Percentiles rank a stretch among this genome's conserved stretches.
Evolutionary conservation across 2,329 filamentous ascomycete genomes (phyloP).

Genomic region (Ceratocystis colombiana): DNA sequence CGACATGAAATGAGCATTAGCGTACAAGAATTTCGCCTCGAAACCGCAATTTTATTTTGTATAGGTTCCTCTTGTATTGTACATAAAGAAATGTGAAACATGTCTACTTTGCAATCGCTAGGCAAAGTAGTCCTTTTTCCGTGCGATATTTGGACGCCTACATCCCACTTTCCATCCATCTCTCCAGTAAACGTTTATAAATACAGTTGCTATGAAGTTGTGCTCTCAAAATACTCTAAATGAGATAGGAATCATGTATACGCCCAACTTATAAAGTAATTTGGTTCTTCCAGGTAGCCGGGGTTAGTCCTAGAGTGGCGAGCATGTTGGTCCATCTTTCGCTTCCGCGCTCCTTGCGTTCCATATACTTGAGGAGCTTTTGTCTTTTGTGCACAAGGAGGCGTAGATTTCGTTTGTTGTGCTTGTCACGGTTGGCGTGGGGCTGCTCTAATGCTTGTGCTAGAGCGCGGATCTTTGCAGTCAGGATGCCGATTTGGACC

Average conservation of each 20-base stretch:
- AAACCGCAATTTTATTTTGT: not conserved
- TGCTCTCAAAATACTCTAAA: not conserved
- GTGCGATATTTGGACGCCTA: not conserved
- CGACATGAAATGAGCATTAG: too few relatives aligned
- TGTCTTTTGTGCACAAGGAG: slow-evolving; percentile 80
- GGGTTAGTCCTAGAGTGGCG: slow-evolving; percentile 71
- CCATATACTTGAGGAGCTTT: slow-evolving; percentile 77
- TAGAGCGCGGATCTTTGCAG: slow-evolving; percentile 79
- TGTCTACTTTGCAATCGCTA: slow-evolving; percentile 21
- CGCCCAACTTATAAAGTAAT: slow-evolving; percentile 55
- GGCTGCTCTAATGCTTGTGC: slow-evolving; percentile 59
- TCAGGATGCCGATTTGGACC: slow-evolving; percentile 95
- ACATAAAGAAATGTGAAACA: slow-evolving; percentile 23
- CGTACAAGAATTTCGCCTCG: not conserved
- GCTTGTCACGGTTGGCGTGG: slow-evolving; percentile 71
- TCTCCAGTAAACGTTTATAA: slow-evolving; percentile 21
- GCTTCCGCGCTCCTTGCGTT: slow-evolving; percentile 81
- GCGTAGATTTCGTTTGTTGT: slow-evolving; percentile 84
- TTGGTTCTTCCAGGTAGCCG: slow-evolving; percentile 83
- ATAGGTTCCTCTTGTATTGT: slow-evolving; percentile 16
- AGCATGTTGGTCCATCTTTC: slow-evolving; percentile 82
- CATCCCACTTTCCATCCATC: not conserved
- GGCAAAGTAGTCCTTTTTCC: not conserved
- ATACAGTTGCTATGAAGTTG: slow-evolving; percentile 24
- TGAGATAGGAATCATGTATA: not conserved